Base-by-base conservation (phyloP, 345 rosid genomes). In the Cardamine occulta region DNA sequence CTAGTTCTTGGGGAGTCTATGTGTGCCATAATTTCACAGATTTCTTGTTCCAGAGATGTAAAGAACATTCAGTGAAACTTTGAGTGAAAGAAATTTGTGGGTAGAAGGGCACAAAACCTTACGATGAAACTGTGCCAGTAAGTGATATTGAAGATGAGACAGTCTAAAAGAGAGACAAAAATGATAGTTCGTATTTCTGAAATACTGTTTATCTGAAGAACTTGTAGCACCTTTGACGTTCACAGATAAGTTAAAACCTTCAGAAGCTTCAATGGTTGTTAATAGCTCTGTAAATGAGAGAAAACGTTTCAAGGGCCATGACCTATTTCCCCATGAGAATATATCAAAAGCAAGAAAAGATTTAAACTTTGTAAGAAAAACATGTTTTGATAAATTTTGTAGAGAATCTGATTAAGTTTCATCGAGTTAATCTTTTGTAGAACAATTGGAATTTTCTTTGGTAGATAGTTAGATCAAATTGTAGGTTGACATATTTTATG, bases 161-260 rank as follows among this genome's bases (percentile, higher is more conserved):
- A 37, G 1, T 37, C 40, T 37, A 9, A 37, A 0, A 37, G 40
- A 37, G 40, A 37, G 45, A 40, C 15, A 40, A 40, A 40, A 40
- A 40, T 4, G 5, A 12, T 11, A 2, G 6, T 40, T 40, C 12
- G 45, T 40, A 12, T 4, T 40, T 4, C 1, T 40, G 15, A 40
- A 40, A 40, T 40, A 1, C 13, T 1, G 4, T 44, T 58, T 7
- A 57, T 70, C 74, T 3, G 35, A 37, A 9, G 35, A n/a, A n/a
- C n/a, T n/a, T 66, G 72, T 66, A 14, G 72, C 10, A 3, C 61
- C 72, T 52, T 23, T 15, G 35, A 34, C 40, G 59, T 32, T 66
- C 70, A 12, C 1, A 48, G 11, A 66, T 15, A 32, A 34, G 26
- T 10, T 59, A 9, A 10, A 34, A 31, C 29, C 11, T n/a, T 1